phyloP scores from a whole-genome alignment of 2,329 filamentous ascomycete species.

The Stemphylium beticola region DNA sequence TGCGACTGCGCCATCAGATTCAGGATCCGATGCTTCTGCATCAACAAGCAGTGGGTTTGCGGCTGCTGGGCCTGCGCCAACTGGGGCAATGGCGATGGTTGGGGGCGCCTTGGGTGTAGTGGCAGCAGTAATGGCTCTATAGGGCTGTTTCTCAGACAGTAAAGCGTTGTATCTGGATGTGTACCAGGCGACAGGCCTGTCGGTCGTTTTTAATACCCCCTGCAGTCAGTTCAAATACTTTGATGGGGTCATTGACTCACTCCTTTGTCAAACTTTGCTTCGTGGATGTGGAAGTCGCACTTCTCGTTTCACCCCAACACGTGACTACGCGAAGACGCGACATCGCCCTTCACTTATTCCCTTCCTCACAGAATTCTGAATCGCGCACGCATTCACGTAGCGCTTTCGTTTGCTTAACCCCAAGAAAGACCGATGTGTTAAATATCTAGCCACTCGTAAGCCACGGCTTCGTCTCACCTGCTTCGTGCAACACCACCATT shows the following conservation, averaged over 20 bases:
- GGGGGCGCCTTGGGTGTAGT: constrained; percentile 32
- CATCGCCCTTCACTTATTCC: background rate
- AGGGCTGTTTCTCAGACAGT: background rate
- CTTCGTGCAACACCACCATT: background rate
- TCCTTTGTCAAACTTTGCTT: background rate
- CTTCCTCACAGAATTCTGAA: no score
- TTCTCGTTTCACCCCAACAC: background rate
- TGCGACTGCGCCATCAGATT: constrained; percentile 14
- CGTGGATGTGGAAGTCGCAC: background rate
- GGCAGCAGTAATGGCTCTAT: constrained; percentile 34
- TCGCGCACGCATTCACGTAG: background rate
- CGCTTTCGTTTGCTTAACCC: no score
- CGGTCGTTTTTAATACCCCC: no score
- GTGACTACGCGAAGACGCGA: constrained; percentile 1
- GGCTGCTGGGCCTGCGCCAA: constrained; percentile 25
- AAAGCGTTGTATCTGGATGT: no score
- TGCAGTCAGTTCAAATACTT: no score
- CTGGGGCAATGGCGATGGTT: constrained; percentile 26
- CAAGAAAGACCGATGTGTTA: no score
- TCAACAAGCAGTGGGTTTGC: constrained; percentile 23
- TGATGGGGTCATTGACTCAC: no score
- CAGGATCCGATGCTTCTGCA: constrained; percentile 15
- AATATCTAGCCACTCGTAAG: no score
- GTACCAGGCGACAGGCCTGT: no score
- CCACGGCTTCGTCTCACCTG: background rate